Conservation (phyloP, 495 filamentous ascomycete species). For the Astrothelium subdiscretum region DNA sequence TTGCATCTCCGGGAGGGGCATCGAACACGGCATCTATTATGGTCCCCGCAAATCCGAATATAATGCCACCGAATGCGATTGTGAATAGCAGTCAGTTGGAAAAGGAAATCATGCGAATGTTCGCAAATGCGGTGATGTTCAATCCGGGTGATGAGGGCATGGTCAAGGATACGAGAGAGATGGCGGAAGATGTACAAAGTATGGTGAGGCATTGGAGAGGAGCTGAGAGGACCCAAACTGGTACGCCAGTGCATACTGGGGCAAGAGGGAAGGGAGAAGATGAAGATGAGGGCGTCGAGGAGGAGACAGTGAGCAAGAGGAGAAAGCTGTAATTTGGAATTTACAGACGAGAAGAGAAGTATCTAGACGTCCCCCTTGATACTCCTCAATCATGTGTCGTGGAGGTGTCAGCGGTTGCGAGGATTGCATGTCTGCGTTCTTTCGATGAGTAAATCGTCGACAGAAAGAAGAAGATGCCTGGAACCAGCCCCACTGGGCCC, state of each 20-base stretch:
- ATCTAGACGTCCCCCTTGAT: background rate
- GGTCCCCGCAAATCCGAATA: slow-evolving; percentile 57
- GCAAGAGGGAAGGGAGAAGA: background rate
- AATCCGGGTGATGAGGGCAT: slow-evolving; percentile 78
- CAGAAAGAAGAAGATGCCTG: too few relatives aligned
- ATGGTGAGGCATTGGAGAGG: slow-evolving; percentile 48
- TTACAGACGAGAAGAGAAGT: background rate
- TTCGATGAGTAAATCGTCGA: too few relatives aligned
- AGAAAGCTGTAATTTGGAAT: background rate
- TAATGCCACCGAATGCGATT: slow-evolving; percentile 79
- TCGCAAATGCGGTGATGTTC: slow-evolving; percentile 96
- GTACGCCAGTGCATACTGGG: background rate
- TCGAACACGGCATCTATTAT: slow-evolving; percentile 41
- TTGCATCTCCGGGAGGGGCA: slow-evolving; percentile 33
- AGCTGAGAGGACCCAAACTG: slow-evolving; percentile 31
- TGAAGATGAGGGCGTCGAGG: background rate
- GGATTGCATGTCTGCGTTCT: too few relatives aligned
- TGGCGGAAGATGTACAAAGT: slow-evolving; percentile 68
- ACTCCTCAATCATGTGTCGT: background rate
- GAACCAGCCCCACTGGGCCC: too few relatives aligned
- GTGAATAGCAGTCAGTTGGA: slow-evolving; percentile 92
- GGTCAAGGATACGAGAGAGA: slow-evolving; percentile 68
- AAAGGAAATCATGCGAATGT: slow-evolving; percentile 93
- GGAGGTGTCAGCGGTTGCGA: too few relatives aligned
- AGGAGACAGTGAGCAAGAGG: background rate